A percentile compares a stretch with the other conserved stretches of the same genome.
Evolutionary conservation across 352 stramenopile genomes (phyloP).

Genomic region (Globisporangium cederbergense): DNA sequence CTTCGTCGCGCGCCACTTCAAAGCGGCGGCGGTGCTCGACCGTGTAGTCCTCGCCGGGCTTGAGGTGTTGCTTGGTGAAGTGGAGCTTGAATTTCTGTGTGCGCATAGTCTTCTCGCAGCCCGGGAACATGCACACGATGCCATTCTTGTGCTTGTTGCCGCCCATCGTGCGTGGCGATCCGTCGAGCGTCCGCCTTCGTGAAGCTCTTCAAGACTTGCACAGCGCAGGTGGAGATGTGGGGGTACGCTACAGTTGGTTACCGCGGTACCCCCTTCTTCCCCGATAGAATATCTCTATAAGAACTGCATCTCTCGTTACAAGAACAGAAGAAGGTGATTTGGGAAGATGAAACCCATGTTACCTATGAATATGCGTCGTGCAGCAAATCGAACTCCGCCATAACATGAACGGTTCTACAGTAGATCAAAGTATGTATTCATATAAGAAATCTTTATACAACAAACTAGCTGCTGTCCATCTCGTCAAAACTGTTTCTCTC

Average conservation of each 20-base stretch:
- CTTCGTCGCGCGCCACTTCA: slow-evolving; percentile 69
- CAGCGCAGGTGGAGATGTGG: not conserved
- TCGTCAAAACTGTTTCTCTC: not conserved
- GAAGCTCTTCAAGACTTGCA: not conserved
- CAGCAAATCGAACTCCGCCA: not conserved
- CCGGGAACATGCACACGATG: slow-evolving; percentile 79
- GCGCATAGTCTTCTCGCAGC: slow-evolving; percentile 81
- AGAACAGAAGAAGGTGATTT: not conserved
- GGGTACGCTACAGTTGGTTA: slow-evolving; percentile 1
- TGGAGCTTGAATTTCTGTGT: slow-evolving; percentile 88
- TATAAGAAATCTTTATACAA: not conserved
- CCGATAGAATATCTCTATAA: not conserved
- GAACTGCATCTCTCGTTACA: not conserved
- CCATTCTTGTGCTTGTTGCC: slow-evolving; percentile 90
- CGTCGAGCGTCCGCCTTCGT: not conserved
- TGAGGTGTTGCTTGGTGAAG: slow-evolving; percentile 75
- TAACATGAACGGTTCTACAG: not conserved
- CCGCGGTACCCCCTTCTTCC: not conserved
- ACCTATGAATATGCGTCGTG: not conserved
- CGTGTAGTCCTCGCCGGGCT: slow-evolving; percentile 72
- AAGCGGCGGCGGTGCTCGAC: slow-evolving; percentile 74
- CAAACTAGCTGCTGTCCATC: not conserved
- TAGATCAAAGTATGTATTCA: not conserved
- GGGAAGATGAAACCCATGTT: not conserved
- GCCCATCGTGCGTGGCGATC: slow-evolving; percentile 35